Percentiles rank a stretch among this genome's conserved stretches.
Evolutionary conservation across 352 stramenopile genomes (phyloP).

Genomic region (Albugo laibachii): DNA sequence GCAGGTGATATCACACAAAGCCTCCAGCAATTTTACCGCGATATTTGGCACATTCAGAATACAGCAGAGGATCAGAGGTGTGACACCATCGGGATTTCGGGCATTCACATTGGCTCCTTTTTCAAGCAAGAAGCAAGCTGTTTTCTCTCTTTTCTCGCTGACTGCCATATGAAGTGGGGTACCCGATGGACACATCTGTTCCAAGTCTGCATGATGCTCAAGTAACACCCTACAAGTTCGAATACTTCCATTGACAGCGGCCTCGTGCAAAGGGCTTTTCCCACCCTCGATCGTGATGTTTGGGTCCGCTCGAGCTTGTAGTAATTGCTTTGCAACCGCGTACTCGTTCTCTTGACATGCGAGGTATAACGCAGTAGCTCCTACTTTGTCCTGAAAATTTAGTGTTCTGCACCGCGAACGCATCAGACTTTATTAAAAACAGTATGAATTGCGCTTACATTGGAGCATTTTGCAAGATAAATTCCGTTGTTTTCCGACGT

Average conservation of each 20-base stretch:
- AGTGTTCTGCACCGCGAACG: slow-evolving; percentile 9
- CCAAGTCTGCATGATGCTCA: slow-evolving; percentile 29
- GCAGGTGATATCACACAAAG: slow-evolving; percentile 23
- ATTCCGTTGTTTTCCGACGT: slow-evolving; percentile 48
- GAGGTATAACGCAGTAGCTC: slow-evolving; percentile 43
- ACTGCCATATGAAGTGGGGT: slow-evolving; percentile 64
- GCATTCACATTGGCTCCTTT: slow-evolving; percentile 43
- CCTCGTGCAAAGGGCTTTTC: slow-evolving; percentile 44
- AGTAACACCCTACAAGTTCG: slow-evolving; percentile 30
- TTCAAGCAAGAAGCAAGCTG: slow-evolving; percentile 31
- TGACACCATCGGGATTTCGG: slow-evolving; percentile 44
- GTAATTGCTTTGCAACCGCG: slow-evolving; percentile 30
- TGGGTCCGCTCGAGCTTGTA: slow-evolving; percentile 30
- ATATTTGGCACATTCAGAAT: slow-evolving; percentile 62
- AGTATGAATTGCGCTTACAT: slow-evolving; percentile 10
- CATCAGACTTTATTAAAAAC: not conserved
- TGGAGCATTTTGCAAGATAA: slow-evolving; percentile 39
- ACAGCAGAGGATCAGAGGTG: slow-evolving; percentile 46
- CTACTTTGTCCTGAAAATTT: slow-evolving; percentile 46
- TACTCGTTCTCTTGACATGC: slow-evolving; percentile 67
- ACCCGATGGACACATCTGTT: slow-evolving; percentile 43
- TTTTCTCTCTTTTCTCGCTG: slow-evolving; percentile 64
- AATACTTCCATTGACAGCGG: slow-evolving; percentile 41
- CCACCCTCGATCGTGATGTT: slow-evolving; percentile 35
- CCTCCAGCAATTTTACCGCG: slow-evolving; percentile 28